A percentile compares a stretch with the other conserved stretches of the same genome.
Evolutionary conservation across 73 alveolate species (phyloP).

Genomic region (Paramecium pentaurelia): DNA sequence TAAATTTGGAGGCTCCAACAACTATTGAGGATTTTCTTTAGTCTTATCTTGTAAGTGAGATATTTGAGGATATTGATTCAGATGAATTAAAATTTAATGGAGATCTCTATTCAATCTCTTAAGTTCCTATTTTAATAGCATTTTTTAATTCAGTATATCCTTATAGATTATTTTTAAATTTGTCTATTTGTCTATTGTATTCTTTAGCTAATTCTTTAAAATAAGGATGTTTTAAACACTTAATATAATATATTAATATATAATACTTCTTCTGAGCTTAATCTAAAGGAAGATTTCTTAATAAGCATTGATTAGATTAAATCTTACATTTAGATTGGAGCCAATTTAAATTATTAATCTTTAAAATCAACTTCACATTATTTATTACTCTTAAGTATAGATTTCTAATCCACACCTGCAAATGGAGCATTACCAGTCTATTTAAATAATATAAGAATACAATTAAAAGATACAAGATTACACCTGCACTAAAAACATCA

Average conservation of each 20-base stretch:
- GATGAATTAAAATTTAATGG: not conserved
- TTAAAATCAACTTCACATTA: conserved; percentile 32
- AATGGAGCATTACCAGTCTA: conserved; percentile 55
- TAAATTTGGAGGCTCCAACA: not conserved
- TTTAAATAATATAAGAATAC: not conserved
- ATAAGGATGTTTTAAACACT: conserved; percentile 36
- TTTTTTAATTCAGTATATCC: not conserved
- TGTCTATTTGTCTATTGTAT: not conserved
- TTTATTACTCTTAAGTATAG: conserved; percentile 14
- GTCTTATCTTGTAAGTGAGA: not conserved
- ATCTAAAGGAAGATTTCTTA: not conserved
- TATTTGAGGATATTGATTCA: not conserved
- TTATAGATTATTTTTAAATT: not conserved
- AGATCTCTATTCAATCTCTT: not conserved
- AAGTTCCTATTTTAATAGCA: not conserved
- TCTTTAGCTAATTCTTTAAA: conserved; percentile 26
- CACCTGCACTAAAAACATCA: conserved; percentile 58
- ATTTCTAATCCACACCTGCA: conserved; percentile 29
- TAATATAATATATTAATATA: not conserved
- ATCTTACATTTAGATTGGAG: not conserved
- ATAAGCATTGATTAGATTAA: not conserved
- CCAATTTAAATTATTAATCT: not conserved
- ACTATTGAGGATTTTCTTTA: not conserved
- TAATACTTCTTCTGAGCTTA: not conserved
- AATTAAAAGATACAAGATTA: conserved; percentile 28